A percentile compares a stretch with the other conserved stretches of the same genome.
Conservation (phyloP, 2,329 filamentous ascomycete species). For the Fusarium tanahbumbuense region DNA sequence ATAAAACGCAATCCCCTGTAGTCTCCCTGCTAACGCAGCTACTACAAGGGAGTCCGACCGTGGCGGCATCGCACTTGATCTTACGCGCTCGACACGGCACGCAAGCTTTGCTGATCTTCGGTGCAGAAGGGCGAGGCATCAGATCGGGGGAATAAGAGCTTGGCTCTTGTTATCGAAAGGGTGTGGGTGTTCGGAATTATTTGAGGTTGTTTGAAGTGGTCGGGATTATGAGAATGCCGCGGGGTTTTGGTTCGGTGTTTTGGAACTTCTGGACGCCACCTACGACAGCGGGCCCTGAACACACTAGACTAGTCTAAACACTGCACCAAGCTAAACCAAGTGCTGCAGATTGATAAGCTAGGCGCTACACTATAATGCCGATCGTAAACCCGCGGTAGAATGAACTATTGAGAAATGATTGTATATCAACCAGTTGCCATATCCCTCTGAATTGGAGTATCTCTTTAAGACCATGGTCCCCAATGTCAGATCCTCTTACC, state of each 20-base stretch:
- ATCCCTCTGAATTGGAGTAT: no score
- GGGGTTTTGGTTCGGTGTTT: background rate
- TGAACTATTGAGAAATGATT: fast-evolving
- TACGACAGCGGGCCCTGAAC: no score
- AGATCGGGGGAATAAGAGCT: no score
- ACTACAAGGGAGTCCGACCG: conserved; percentile 26
- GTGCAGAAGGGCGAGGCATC: background rate
- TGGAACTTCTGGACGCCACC: no score
- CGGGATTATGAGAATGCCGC: background rate
- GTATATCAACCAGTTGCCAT: no score
- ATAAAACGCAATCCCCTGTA: conserved; percentile 8
- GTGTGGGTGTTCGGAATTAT: background rate
- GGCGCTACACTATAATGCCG: background rate
- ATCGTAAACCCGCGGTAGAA: background rate
- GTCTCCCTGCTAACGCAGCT: conserved; percentile 28
- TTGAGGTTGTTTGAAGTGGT: fast-evolving
- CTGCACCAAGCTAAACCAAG: no score
- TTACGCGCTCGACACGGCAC: conserved; percentile 35
- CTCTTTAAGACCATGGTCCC: no score
- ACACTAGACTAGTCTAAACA: no score
- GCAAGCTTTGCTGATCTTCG: conserved; percentile 36
- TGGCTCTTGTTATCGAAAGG: background rate
- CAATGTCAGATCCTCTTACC: no score
- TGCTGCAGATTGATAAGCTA: background rate
- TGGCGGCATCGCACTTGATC: conserved; percentile 36